Conservation (phyloP, 495 filamentous ascomycete genomes). For the Hypoxylon crocopeplum region DNA sequence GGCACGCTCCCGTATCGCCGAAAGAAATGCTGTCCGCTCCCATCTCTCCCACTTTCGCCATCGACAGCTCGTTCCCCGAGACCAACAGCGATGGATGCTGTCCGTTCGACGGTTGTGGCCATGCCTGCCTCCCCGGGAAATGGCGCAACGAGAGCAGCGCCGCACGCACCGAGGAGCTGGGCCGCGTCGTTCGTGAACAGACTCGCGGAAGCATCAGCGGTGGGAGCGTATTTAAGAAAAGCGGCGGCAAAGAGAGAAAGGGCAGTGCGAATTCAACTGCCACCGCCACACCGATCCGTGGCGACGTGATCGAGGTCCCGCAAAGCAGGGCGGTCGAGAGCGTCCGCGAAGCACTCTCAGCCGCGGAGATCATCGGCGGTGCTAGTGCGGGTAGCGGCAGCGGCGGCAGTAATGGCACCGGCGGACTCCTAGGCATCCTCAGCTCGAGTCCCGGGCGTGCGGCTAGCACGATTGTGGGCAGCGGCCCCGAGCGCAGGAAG, state of each 20-base stretch:
- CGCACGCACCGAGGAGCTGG: constrained; percentile 50
- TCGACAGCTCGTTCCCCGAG: constrained; percentile 50
- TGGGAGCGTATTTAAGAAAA: constrained; percentile 6
- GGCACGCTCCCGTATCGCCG: constrained; percentile 57
- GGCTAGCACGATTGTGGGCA: constrained; percentile 29
- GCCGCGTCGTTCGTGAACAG: constrained; percentile 49
- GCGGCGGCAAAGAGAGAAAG: constrained; percentile 27
- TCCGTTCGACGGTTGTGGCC: constrained; percentile 73
- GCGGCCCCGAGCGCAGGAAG: constrained; percentile 56
- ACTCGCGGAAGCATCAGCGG: constrained; percentile 38
- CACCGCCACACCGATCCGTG: constrained; percentile 25
- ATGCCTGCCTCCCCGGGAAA: constrained; percentile 72
- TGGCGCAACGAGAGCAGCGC: constrained; percentile 57
- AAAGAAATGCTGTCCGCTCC: constrained; percentile 13
- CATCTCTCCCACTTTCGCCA: constrained; percentile 4
- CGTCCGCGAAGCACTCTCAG: constrained; percentile 52
- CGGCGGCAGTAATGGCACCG: background rate
- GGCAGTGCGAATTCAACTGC: constrained; percentile 14
- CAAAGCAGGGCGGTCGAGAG: constrained; percentile 63
- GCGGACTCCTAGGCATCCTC: constrained; percentile 43
- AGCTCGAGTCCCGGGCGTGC: constrained; percentile 53
- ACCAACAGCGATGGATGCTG: constrained; percentile 70
- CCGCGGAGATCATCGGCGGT: constrained; percentile 2
- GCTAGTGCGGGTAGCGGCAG: constrained; percentile 23
- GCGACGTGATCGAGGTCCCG: constrained; percentile 50